Conservation (phyloP, 163 green algal species). For the Coccomyxa subellipsoidea region DNA sequence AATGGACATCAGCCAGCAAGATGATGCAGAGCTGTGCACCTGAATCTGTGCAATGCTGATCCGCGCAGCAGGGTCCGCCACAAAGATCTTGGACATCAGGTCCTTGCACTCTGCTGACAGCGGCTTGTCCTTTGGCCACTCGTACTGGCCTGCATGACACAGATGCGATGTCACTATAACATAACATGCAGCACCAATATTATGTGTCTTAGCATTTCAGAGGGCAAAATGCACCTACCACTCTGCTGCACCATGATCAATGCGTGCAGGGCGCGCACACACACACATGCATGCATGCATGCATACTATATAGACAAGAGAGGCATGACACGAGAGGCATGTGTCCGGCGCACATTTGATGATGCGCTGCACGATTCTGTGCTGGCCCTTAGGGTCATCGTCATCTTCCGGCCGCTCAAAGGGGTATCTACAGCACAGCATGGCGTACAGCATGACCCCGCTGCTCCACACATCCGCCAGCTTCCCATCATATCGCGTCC, state of each 20-base stretch:
- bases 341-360: conserved; percentile 41
- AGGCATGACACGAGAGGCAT: too few relatives aligned
- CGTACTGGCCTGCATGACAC: conserved; percentile 1
- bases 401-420: conserved; percentile 27
- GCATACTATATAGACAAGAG: not conserved
- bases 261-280: too few relatives aligned
- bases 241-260: not conserved
- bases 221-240: not conserved
- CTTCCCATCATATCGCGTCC: conserved; percentile 55
- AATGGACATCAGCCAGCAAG: too few relatives aligned
- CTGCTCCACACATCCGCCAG: conserved; percentile 67
- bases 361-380: conserved; percentile 60
- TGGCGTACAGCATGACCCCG: conserved; percentile 84
- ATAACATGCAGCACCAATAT: not conserved
- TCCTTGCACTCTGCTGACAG: conserved; percentile 67
- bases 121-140: not conserved
- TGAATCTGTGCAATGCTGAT: conserved; percentile 71
- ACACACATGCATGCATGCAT: not conserved
- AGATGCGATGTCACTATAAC: not conserved
- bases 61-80: conserved; percentile 72
- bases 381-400: conserved; percentile 29
- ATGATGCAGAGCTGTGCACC: conserved; percentile 51
- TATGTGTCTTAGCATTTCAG: not conserved
- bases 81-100: conserved; percentile 83
- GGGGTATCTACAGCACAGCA: conserved; percentile 42